Base-by-base conservation (phyloP, 73 alveolate species). In the Halteria grandinella region DNA sequence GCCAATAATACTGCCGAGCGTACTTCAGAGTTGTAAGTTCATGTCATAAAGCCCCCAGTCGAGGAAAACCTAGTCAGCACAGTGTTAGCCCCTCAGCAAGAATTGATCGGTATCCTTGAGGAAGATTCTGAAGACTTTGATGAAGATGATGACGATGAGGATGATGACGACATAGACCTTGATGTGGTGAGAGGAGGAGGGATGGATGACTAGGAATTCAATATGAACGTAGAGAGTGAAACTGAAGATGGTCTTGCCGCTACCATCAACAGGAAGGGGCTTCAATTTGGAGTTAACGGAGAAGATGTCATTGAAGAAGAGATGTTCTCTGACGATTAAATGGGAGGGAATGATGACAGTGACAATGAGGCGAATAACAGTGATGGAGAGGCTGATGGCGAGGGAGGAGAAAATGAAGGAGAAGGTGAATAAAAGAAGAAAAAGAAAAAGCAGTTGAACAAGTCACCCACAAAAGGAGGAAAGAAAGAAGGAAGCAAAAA, bases 81-180 rank as follows among this genome's bases (percentile, higher is more conserved):
- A n/a, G n/a, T n/a, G n/a, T n/a, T n/a, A n/a, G n/a, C n/a, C n/a
- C n/a, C n/a, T n/a, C n/a, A n/a, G n/a, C n/a, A n/a, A n/a, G n/a
- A n/a, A 6, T 31, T 66, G 1, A 52, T 52, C 15, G 50, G 80
- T 12, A 66, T 60, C 25, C 69, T 45, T 45, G 63, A 66, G 28
- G 69, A 32, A 18, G 63, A 66, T 24, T 66, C 66, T 18, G 12
- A 44, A 23, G 80, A 66, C 25, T 44, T 66, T 33, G 80, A 66
- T 44, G 80, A 66, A 33, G 80, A 66, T 25, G 80, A 66, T 1
- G 66, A 44, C 14, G 63, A 66, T 11, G 11, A 18, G 10, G 60
- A 48, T 12, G 25, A 18, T 48, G 60, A 48, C 11, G 18, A 12
- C 7, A 12, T 18, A 18, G 7, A 12, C 11, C 11, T 8, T 12